phyloP scores from a whole-genome alignment of 2,329 filamentous ascomycete species.

The Lasiodiplodia hormozganensis region DNA sequence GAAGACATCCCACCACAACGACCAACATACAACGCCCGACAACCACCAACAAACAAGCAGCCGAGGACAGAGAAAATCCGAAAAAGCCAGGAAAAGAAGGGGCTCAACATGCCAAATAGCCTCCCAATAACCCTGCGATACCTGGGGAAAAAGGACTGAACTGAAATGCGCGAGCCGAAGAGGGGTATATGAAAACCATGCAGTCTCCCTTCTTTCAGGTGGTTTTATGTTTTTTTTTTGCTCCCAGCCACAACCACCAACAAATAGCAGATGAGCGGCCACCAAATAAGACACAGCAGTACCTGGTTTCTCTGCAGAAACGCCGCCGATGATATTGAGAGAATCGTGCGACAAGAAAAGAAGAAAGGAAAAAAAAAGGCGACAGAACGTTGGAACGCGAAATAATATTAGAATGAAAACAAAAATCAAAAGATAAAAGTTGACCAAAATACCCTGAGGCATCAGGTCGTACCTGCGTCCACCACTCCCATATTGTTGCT shows the following conservation, averaged over 20 bases:
- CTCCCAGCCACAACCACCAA: background rate
- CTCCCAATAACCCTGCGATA: background rate
- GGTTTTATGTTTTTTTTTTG: background rate
- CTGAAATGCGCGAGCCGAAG: background rate
- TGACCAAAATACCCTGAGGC: background rate
- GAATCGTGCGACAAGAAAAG: background rate
- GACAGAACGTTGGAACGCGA: background rate
- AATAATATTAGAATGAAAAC: background rate
- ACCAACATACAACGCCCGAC: background rate
- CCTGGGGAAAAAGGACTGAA: background rate
- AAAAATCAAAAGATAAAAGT: background rate
- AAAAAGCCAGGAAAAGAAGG: background rate
- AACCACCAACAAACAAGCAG: slow-evolving; percentile 16
- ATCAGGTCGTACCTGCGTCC: background rate
- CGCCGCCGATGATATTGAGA: slow-evolving; percentile 3
- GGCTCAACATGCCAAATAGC: background rate
- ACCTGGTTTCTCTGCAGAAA: slow-evolving; percentile 22
- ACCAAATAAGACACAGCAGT: slow-evolving; percentile 5
- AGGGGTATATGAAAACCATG: background rate
- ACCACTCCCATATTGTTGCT: background rate
- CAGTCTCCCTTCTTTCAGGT: background rate
- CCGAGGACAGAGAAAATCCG: background rate
- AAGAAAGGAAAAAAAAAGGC: background rate
- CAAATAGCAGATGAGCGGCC: slow-evolving; percentile 6
- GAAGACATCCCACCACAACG: background rate